These are phyloP conservation scores for Pichia sp. DNA, from an alignment of 1,139 yeast genomes.

Conservation along the genomic window DNA sequence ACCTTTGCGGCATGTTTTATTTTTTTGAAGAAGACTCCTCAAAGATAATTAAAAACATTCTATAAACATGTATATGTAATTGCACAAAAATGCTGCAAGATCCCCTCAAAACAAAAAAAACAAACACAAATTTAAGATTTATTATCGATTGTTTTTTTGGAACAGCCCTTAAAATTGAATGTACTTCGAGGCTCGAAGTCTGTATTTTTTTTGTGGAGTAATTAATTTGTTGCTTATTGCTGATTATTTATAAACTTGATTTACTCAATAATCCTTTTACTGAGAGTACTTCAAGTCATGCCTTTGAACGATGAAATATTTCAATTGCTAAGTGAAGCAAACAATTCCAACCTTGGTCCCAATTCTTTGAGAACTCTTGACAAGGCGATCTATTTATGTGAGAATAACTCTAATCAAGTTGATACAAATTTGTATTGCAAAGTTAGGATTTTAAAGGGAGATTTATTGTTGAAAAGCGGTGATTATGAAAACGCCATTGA, in stretches of 20 bases:
- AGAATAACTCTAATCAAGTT: conserved; percentile 9
- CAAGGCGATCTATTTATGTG: conserved; percentile 7
- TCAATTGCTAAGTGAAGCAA: conserved; percentile 15
- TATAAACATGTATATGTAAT: no score
- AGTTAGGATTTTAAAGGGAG: conserved; percentile 21
- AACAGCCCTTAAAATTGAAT: not conserved
- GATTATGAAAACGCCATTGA: conserved; percentile 18
- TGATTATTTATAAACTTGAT: no score
- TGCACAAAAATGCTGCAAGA: no score
- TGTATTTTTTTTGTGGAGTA: no score
- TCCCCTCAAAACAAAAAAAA: no score
- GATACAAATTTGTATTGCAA: conserved; percentile 21
- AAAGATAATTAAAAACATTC: no score
- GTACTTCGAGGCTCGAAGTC: no score
- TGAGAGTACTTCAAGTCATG: conserved; percentile 3
- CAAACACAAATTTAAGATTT: no score
- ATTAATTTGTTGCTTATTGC: no score
- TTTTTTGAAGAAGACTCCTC: no score
- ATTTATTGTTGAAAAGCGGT: conserved; percentile 17
- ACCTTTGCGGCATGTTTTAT: no score
- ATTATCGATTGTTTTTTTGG: not conserved
- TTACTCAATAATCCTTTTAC: no score
- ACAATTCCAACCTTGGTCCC: conserved; percentile 6
- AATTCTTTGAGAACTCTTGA: conserved; percentile 6
- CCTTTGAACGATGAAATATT: conserved; percentile 17